Base-by-base conservation (phyloP, 768 basidiomycete species). In the Peribolospora kevripleyi region DNA sequence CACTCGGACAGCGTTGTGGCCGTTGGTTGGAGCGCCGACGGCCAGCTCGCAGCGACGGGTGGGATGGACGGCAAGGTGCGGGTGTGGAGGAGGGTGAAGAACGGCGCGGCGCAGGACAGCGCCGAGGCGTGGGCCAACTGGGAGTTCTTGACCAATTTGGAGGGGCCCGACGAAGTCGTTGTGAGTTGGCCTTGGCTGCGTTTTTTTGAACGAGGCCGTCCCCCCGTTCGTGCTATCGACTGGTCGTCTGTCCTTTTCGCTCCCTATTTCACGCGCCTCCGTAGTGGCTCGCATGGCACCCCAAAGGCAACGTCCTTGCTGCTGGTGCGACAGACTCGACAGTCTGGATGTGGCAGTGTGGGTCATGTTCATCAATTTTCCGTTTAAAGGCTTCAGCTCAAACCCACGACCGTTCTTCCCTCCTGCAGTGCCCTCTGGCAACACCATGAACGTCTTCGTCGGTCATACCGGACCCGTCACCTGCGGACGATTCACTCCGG, bases 51-150 rank as follows among this genome's bases (percentile, higher is more conserved):
- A 55, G 79, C 90, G 11, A 93, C 90, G 0, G 93, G 91, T 7
- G 93, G 93, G 0, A 97, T 98, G 93, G 93, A 98, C 63, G 93
- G 93, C 7, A 80, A 78, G 65, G 80, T 95, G 45, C 74, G 90
- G 58, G 70, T 98, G 58, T 98, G 93, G 93, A 71, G 81, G 64
- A 73, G 86, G 62, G 81, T 86, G 10, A 63, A 67, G 52, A 58
- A 59, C 50, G 52, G 58, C 7, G 53, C 55, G 3, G 57, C 53
- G 1, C 54, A 13, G 47, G 53, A 46, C 2, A 81, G 79, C 4
- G 80, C 71, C 60, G 78, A 80, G 48, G 69, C 80, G 57, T 82
- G 79, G 69, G 75, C 71, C 58, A 75, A 70, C 53, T 98, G 93
- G 93, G 90, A 95, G 67, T 91, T 97, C 66, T 70, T 93, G 67